Base-by-base conservation (phyloP, 2,329 filamentous ascomycete species). In the Dactylellina parvicollis region DNA sequence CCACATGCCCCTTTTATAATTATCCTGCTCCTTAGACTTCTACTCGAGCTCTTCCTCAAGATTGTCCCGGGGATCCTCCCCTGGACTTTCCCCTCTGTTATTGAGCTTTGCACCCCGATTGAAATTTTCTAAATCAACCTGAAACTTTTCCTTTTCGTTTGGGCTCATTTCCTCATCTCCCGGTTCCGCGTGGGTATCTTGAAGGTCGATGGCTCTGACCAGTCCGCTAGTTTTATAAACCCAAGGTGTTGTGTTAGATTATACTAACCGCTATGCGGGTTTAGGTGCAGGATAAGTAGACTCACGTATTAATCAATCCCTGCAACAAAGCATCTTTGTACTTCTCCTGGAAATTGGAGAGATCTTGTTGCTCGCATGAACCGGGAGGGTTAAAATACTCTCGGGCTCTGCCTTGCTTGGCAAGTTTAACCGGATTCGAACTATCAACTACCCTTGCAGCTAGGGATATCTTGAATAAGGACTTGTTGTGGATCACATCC, bases 401-500 rank as follows among this genome's bases (percentile, higher is more conserved):
- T 16, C 24, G 49, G 0, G 34, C 36, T 16, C 44, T 50, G 1
- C 44, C 38, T n/a, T 46, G 64, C 14, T 69, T 52, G 2, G 64
- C 64, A 3, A 60, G 20, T 16, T 49, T 42, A 16, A 88, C 81
- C 0, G 90, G 88, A 56, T 91, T 92, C 80, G 90, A 92, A 79
- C 92, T 88, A 80, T 97, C 93, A 2, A 97, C 89, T 0, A 96
- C 90, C 14, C 91, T 87, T 32, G 86, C 87, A 2, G 91, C 87
- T 47, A 97, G 84, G 78, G 95, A 90, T 28, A 85, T 89, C 80
- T 97, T 97, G 85, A 92, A 96, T 1, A 96, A 83, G 1, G 89
- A 85, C 74, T 86, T 88, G 79, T 91, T 90, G 76, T 92, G 87
- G 50, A 96, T 82, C 9, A 85, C 84, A 42, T 89, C 86, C 79